A percentile compares a stretch with the other conserved stretches of the same genome.
Evolutionary conservation across 1,284 basidiomycete genomes (phyloP).

Genomic region (Cryptococcus amylolentus): DNA sequence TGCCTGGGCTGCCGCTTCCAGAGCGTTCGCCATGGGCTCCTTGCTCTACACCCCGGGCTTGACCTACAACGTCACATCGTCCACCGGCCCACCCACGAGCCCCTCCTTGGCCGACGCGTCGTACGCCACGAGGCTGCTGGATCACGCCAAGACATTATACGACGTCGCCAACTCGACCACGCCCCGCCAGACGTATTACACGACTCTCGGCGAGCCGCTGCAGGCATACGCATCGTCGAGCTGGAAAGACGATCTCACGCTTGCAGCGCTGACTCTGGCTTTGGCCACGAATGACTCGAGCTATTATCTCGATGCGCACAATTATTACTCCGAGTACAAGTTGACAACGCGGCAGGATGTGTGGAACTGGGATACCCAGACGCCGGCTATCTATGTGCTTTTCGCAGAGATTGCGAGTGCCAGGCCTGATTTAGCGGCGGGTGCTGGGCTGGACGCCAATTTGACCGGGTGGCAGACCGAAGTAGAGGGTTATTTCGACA

Average conservation of each 20-base stretch:
- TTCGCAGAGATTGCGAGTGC: slow-evolving; percentile 54
- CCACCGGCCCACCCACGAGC: slow-evolving; percentile 54
- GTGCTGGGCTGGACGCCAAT: slow-evolving; percentile 55
- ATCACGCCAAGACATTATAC: slow-evolving; percentile 72
- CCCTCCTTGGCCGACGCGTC: slow-evolving; percentile 68
- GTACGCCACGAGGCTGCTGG: slow-evolving; percentile 66
- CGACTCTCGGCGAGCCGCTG: slow-evolving; percentile 62
- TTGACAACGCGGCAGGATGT: slow-evolving; percentile 59
- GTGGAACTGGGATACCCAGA: slow-evolving; percentile 87
- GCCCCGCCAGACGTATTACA: slow-evolving; percentile 41
- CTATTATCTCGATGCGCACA: slow-evolving; percentile 64
- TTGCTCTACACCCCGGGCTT: slow-evolving; percentile 65
- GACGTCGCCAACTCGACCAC: slow-evolving; percentile 63
- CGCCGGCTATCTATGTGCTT: slow-evolving; percentile 69
- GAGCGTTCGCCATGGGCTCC: slow-evolving; percentile 81
- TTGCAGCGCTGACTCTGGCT: slow-evolving; percentile 73
- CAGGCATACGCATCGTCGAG: slow-evolving; percentile 69
- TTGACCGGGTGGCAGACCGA: slow-evolving; percentile 64
- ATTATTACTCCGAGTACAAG: slow-evolving; percentile 60
- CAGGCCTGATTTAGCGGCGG: slow-evolving; percentile 59
- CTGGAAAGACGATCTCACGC: slow-evolving; percentile 51
- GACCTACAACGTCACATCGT: slow-evolving; percentile 50
- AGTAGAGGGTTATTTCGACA: slow-evolving; percentile 73
- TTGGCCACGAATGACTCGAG: slow-evolving; percentile 62
- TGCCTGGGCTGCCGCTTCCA: slow-evolving; percentile 73